Conservation (phyloP, 2,329 filamentous ascomycete species). For the Knufia petricola region DNA sequence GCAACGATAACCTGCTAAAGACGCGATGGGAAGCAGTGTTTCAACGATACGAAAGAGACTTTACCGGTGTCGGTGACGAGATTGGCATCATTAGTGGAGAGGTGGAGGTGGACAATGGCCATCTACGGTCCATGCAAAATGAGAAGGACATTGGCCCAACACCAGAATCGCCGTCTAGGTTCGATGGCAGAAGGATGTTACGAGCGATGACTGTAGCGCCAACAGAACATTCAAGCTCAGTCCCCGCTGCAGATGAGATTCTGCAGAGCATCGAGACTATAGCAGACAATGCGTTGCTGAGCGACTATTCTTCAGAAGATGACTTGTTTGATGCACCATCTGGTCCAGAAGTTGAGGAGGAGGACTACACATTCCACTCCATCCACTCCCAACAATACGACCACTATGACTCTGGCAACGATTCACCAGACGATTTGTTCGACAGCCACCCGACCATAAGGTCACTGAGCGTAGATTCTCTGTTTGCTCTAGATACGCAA, state of each 20-base stretch:
- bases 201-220: constrained; percentile 18
- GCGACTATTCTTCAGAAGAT: constrained; percentile 11
- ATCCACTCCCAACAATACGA: background rate
- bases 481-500: constrained; percentile 13
- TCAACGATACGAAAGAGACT: constrained; percentile 76
- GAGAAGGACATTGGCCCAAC: constrained; percentile 41
- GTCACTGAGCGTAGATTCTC: constrained; percentile 18
- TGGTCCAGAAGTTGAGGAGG: background rate
- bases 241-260: constrained; percentile 15
- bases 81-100: constrained; percentile 74
- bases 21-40: constrained; percentile 83
- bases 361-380: background rate
- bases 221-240: constrained; percentile 1
- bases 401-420: background rate
- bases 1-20: constrained; percentile 64
- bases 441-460: constrained; percentile 2
- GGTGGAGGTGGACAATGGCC: constrained; percentile 85
- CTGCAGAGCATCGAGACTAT: constrained; percentile 22
- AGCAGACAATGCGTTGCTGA: constrained; percentile 16
- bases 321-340: background rate
- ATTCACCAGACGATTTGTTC: constrained; percentile 15
- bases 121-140: constrained; percentile 56
- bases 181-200: constrained; percentile 16
- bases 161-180: constrained; percentile 1
- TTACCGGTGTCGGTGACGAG: constrained; percentile 75